These are phyloP conservation scores for Tuber indicum DNA, from an alignment of 495 filamentous ascomycete species.

Conservation along the genomic window DNA sequence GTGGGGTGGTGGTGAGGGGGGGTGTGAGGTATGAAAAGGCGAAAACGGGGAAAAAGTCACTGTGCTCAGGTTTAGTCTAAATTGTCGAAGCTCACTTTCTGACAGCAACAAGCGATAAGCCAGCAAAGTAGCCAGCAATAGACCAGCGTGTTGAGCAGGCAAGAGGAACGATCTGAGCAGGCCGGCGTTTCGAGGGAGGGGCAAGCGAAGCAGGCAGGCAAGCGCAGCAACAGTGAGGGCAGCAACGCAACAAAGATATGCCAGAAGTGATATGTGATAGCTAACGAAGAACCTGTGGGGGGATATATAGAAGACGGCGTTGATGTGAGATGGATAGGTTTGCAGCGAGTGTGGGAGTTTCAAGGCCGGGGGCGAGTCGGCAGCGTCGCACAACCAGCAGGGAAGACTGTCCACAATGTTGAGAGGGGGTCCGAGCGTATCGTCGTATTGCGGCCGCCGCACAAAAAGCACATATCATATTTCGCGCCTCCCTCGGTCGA, in stretches of 20 bases:
- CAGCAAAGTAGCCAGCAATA: constrained; percentile 28
- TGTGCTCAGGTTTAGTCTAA: constrained; percentile 39
- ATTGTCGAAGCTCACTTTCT: constrained; percentile 36
- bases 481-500: constrained; percentile 34
- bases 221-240: constrained; percentile 28
- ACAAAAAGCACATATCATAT: constrained; percentile 29
- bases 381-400: constrained; percentile 29
- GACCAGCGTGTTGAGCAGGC: constrained; percentile 32
- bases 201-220: constrained; percentile 36
- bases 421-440: constrained; percentile 35
- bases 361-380: constrained; percentile 25
- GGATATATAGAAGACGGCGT: constrained; percentile 31
- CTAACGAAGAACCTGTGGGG: constrained; percentile 33
- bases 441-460: constrained; percentile 24
- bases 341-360: constrained; percentile 26
- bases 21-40: constrained; percentile 17
- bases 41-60: constrained; percentile 34
- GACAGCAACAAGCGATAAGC: constrained; percentile 27
- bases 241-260: constrained; percentile 29
- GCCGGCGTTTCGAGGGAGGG: constrained; percentile 6
- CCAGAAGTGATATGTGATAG: constrained; percentile 39
- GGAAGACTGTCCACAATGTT: constrained; percentile 28
- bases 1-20: constrained; percentile 4
- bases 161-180: neutral
- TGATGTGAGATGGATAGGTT: constrained; percentile 30